phyloP scores from a whole-genome alignment of 495 filamentous ascomycete genomes.

The Cryomyces antarcticus region DNA sequence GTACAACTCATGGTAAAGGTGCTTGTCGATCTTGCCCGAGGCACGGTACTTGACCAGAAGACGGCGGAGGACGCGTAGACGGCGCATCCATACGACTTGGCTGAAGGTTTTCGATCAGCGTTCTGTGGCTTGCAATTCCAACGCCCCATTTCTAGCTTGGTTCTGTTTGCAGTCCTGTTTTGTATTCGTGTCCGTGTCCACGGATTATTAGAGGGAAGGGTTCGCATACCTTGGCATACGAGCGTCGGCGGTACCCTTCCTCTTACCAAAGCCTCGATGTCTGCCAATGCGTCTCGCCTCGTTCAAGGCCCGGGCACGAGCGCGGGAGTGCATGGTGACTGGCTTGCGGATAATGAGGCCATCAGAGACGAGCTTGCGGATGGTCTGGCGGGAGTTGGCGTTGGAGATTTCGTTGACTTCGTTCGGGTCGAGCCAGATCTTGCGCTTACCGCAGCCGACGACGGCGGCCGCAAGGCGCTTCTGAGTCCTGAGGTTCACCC shows the following conservation, averaged over 20 bases:
- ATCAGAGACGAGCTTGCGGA: conserved; percentile 99
- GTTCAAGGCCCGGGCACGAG: conserved; percentile 77
- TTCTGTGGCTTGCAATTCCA: neutral
- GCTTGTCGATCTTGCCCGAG: conserved; percentile 99
- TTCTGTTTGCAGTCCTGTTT: neutral
- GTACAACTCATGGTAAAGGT: conserved; percentile 99
- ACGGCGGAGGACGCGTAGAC: conserved; percentile 94
- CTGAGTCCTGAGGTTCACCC: conserved; percentile 99
- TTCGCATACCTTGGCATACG: conserved; percentile 85
- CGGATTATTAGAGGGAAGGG: neutral
- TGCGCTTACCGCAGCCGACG: conserved; percentile 94
- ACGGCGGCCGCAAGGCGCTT: conserved; percentile 98
- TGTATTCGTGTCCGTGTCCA: no score
- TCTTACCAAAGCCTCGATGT: conserved; percentile 98
- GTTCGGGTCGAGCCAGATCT: conserved; percentile 99
- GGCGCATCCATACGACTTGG: conserved; percentile 98
- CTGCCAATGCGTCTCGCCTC: conserved; percentile 77
- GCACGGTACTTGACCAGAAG: conserved; percentile 98
- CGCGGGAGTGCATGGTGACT: conserved; percentile 97
- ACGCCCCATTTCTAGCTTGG: conserved; percentile 1
- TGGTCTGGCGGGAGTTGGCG: conserved; percentile 98
- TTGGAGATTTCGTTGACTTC: conserved; percentile 99
- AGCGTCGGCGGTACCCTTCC: conserved; percentile 99
- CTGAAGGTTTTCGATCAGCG: conserved; percentile 25
- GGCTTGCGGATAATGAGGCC: conserved; percentile 99